A percentile compares a stretch with the other conserved stretches of the same genome.
Evolutionary conservation across 192 early-diverging fungal genomes (phyloP).

Genomic region (Thamnidium elegans): DNA sequence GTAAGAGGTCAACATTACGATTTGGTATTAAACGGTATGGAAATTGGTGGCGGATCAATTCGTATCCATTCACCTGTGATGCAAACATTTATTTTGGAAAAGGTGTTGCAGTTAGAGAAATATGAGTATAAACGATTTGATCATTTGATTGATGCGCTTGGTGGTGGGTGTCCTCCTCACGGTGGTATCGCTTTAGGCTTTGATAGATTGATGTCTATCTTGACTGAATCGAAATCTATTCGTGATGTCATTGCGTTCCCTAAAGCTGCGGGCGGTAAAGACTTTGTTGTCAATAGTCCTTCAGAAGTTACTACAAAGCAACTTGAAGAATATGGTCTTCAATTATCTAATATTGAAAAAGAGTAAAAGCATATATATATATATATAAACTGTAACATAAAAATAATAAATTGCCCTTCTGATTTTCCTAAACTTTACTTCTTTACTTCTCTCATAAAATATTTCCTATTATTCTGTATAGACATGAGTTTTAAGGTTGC

Average conservation of each 20-base stretch:
- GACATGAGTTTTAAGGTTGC: too few species aligned
- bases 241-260: slow-evolving; percentile 94
- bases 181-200: slow-evolving; percentile 86
- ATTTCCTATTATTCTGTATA: too few species aligned
- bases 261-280: slow-evolving; percentile 75
- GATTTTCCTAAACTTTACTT: too few species aligned
- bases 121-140: slow-evolving; percentile 62
- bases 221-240: slow-evolving; percentile 69
- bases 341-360: slow-evolving; percentile 15
- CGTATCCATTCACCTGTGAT: slow-evolving; percentile 77
- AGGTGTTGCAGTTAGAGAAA: slow-evolving; percentile 60
- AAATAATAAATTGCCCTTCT: too few species aligned
- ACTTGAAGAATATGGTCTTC: slow-evolving; percentile 67
- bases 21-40: slow-evolving; percentile 85
- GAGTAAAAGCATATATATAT: neutral
- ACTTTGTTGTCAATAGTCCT: slow-evolving; percentile 79
- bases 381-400: neutral
- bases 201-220: slow-evolving; percentile 74
- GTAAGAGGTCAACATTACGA: slow-evolving; percentile 85
- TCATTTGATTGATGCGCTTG: slow-evolving; percentile 79
- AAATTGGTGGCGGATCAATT: slow-evolving; percentile 90
- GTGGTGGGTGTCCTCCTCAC: slow-evolving; percentile 85
- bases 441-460: too few species aligned
- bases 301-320: slow-evolving; percentile 53
- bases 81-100: slow-evolving; percentile 72